Base-by-base conservation (phyloP, 2,329 filamentous ascomycete genomes). In the Aspergillus pseudonomiae region DNA sequence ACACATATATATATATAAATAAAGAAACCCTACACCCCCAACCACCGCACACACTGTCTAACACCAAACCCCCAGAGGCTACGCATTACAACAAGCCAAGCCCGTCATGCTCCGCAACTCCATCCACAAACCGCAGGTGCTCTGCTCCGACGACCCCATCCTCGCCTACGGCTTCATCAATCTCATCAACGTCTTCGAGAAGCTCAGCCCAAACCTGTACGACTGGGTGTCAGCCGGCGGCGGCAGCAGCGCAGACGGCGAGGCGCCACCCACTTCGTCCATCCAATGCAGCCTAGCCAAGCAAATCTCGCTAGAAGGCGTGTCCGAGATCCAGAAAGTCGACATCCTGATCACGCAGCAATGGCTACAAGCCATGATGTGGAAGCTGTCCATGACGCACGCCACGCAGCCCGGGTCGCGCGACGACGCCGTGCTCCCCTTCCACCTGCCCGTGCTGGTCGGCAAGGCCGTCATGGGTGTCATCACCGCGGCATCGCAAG, bases 401-500 rank as follows among this genome's bases (percentile, higher is more conserved):
- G 83, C 87, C 19, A 81, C 90, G 24, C 89, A 87, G 36, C 87
- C 85, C 36, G 82, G 82, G 3, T 82, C 87, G 0, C 76, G 81
- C 2, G 70, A 75, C 7, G 85, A 90, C 62, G 83, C 83, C 59
- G 84, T 86, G 54, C 82, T 89, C 65, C 85, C 87, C 0, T 91
- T 89, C 67, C 84, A 87, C 61, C 89, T 89, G 60, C 86, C 89
- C 1, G 82, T 89, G 12, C 81, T 88, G 60, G 84, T 91, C 64
- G 84, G 88, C 0, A 84, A 86, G 58, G 88, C 91, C 60, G 73
- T 91, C 16, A 81, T 86, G 67, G 85, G 85, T 10, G 87, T 94
- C 77, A 89, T 91, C 5, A 87, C 88, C 2, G 87, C 90, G 60
- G 92, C 95, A 70, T 91, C 91, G 0, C 88, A 89, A 58, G 86